phyloP scores from a whole-genome alignment of 805 yeast species.

The Hanseniaspora lachancei region DNA sequence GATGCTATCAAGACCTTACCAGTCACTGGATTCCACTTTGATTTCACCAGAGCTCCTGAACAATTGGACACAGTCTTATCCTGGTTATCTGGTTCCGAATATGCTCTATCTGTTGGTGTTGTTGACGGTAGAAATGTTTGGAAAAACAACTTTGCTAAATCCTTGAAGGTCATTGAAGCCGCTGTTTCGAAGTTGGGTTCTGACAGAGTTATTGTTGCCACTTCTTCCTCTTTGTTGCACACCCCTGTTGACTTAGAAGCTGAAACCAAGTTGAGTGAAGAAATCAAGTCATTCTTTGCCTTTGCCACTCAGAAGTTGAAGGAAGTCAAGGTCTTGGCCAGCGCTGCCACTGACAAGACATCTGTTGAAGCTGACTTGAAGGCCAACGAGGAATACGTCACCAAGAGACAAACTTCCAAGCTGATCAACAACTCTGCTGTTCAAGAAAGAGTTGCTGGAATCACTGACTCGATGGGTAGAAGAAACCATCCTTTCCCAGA shows the following conservation, averaged over 20 bases:
- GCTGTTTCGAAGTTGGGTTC: slow-evolving; percentile 78
- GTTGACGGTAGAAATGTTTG: slow-evolving; percentile 99
- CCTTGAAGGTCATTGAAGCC: slow-evolving; percentile 65
- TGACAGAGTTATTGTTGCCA: slow-evolving; percentile 76
- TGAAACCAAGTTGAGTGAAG: slow-evolving; percentile 83
- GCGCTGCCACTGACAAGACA: slow-evolving; percentile 50
- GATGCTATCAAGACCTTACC: slow-evolving; percentile 78
- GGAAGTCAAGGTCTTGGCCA: slow-evolving; percentile 87
- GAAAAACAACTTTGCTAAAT: slow-evolving; percentile 89
- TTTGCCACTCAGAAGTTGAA: slow-evolving; percentile 91
- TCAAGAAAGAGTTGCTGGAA: slow-evolving; percentile 68
- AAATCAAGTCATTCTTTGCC: slow-evolving; percentile 94
- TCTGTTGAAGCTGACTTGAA: slow-evolving; percentile 65
- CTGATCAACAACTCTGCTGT: slow-evolving; percentile 88
- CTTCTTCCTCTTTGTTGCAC: slow-evolving; percentile 94
- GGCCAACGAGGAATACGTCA: slow-evolving; percentile 76
- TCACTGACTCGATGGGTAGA: slow-evolving; percentile 62
- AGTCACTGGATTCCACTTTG: slow-evolving; percentile 91
- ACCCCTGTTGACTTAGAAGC: slow-evolving; percentile 92
- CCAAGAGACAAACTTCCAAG: slow-evolving; percentile 73
- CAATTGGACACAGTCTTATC: slow-evolving; percentile 76
- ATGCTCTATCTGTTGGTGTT: slow-evolving; percentile 80
- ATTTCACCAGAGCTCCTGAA: slow-evolving; percentile 90
- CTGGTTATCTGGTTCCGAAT: slow-evolving; percentile 49
- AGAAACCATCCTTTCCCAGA: slow-evolving; percentile 78